Evolutionary conservation across 1,139 yeast species (phyloP).

Genomic region (Zygoascus meyerae): DNA sequence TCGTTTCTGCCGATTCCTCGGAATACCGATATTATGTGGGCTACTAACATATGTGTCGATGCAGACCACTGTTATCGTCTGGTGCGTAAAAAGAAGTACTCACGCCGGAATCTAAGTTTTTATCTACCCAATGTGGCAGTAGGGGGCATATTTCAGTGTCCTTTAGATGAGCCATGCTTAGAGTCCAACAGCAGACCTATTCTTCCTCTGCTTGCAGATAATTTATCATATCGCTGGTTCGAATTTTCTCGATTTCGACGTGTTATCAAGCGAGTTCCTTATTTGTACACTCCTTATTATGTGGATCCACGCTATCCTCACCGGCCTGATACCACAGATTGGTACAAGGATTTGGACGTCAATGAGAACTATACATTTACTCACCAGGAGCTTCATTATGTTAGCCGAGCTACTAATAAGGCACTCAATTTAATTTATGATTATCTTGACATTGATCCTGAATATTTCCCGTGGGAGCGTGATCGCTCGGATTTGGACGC

Average conservation of each 20-base stretch:
- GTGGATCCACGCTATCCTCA: conserved; percentile 43
- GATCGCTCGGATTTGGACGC: conserved; percentile 17
- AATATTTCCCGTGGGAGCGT: conserved; percentile 21
- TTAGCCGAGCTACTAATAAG: conserved; percentile 30
- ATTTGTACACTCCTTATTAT: conserved; percentile 47
- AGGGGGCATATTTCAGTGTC: conserved; percentile 61
- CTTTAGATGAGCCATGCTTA: conserved; percentile 32
- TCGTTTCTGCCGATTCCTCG: conserved; percentile 36
- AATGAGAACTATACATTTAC: conserved; percentile 48
- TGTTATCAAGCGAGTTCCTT: conserved; percentile 50
- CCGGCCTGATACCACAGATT: conserved; percentile 32
- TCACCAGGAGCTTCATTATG: conserved; percentile 37
- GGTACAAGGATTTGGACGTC: conserved; percentile 47
- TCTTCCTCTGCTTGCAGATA: conserved; percentile 57
- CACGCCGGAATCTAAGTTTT: conserved; percentile 43
- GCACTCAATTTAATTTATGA: conserved; percentile 18
- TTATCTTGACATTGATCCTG: conserved; percentile 13
- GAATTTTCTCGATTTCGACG: conserved; percentile 37
- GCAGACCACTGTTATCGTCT: conserved; percentile 49
- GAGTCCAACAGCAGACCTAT: conserved; percentile 41
- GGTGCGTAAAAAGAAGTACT: conserved; percentile 59
- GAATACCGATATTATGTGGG: conserved; percentile 48
- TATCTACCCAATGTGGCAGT: conserved; percentile 57
- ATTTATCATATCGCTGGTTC: conserved; percentile 40
- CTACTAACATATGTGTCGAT: conserved; percentile 44